Conservation (phyloP, 129 eudicot genomes). For the Gnaphalium uliginosum region DNA sequence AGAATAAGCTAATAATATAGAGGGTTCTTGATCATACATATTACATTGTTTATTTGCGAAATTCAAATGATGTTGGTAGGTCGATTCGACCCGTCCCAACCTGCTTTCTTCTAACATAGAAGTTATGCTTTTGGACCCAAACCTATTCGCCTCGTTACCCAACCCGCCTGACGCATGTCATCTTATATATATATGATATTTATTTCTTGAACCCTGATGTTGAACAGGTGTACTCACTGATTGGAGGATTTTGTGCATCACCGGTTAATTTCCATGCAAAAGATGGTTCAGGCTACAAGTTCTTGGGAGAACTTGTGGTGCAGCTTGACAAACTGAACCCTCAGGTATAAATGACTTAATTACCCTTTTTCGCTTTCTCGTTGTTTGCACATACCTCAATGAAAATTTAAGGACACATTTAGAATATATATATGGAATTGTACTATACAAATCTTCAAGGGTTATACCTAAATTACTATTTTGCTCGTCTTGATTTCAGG, state of each 20-base stretch:
- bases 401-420: neutral
- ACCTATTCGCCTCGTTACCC: too few relatives aligned
- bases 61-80: neutral
- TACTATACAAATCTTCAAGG: neutral
- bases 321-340: conserved; percentile 94
- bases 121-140: neutral
- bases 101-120: neutral
- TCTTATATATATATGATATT: neutral
- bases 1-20: too few relatives aligned
- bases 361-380: neutral
- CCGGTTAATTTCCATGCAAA: conserved; percentile 87
- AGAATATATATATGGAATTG: neutral
- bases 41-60: too few relatives aligned
- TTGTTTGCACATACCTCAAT: neutral
- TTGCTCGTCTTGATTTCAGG: conserved; percentile 42
- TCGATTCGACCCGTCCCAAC: neutral
- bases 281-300: conserved; percentile 93
- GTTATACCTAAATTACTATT: conserved; percentile 3
- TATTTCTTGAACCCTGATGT: neutral
- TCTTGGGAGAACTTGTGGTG: conserved; percentile 84
- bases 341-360: conserved; percentile 55
- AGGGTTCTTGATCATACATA: too few relatives aligned
- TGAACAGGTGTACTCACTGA: conserved; percentile 71
- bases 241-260: conserved; percentile 93
- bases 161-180: too few relatives aligned